Percentiles rank a stretch among this genome's conserved stretches.
These are phyloP conservation scores for Bocquillonia castaneifolia DNA, from an alignment of 441 rosid genomes.

Conservation along the genomic window DNA sequence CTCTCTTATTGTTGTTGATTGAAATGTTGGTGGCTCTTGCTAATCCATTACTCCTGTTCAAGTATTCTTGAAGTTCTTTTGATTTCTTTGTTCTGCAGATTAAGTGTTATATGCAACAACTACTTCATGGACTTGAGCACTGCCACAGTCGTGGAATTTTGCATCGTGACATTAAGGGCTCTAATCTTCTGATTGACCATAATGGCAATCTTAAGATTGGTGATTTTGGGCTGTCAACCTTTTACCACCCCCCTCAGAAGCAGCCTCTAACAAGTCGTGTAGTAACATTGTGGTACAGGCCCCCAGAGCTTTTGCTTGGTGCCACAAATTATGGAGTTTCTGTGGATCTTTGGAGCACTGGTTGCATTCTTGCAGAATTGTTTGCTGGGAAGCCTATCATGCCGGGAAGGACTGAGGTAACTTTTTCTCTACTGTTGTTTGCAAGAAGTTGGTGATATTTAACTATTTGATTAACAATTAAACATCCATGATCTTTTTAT, in stretches of 20 bases:
- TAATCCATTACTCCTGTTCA: background rate
- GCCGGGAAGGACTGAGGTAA: conserved; percentile 94
- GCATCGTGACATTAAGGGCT: conserved; percentile 72
- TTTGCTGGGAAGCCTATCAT: conserved; percentile 80
- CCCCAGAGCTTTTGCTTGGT: conserved; percentile 90
- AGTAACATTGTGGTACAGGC: conserved; percentile 85
- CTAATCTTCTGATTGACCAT: conserved; percentile 65
- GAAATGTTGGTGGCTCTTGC: background rate
- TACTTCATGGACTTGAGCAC: conserved; percentile 43
- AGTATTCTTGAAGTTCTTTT: conserved; percentile 6
- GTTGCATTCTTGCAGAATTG: conserved; percentile 87
- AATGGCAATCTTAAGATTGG: conserved; percentile 79
- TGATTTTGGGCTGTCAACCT: conserved; percentile 84
- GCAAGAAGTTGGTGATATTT: background rate
- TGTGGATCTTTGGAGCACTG: conserved; percentile 86
- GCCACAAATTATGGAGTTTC: conserved; percentile 73
- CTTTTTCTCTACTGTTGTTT: background rate
- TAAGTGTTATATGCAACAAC: conserved; percentile 49
- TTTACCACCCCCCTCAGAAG: conserved; percentile 40
- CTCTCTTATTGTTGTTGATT: background rate
- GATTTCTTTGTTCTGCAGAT: conserved; percentile 31
- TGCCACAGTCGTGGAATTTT: conserved; percentile 44
- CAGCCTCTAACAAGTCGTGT: conserved; percentile 90
- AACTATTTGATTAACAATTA: background rate
- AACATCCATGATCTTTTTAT: background rate